Evolutionary conservation across 2,329 filamentous ascomycete genomes (phyloP).

Genomic region (Botrytis fabae): DNA sequence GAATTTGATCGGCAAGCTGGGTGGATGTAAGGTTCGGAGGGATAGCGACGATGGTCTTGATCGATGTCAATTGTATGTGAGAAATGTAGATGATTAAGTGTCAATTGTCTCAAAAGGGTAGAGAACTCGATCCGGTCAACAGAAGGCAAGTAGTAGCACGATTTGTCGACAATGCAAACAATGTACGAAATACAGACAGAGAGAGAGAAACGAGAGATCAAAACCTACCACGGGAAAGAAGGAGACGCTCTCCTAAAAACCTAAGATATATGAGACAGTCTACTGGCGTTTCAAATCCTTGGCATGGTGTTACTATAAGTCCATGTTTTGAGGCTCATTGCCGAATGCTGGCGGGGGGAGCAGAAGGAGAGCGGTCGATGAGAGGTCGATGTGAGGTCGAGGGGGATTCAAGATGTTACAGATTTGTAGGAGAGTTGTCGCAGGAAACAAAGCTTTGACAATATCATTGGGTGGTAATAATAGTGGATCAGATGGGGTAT

Average conservation of each 20-base stretch:
- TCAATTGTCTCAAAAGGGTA: neutral
- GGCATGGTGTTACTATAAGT: neutral
- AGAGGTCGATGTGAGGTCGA: neutral
- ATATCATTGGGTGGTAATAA: neutral
- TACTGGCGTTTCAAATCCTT: slow-evolving; percentile 14
- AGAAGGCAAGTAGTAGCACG: slow-evolving; percentile 4
- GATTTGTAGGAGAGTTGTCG: slow-evolving; percentile 23
- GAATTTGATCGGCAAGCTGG: neutral
- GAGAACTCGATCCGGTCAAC: slow-evolving; percentile 11
- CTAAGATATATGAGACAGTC: slow-evolving; percentile 10
- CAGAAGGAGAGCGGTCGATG: no score
- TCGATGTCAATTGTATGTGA: neutral
- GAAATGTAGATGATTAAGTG: neutral
- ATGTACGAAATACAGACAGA: neutral
- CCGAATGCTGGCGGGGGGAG: slow-evolving; percentile 40
- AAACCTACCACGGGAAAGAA: slow-evolving; percentile 9
- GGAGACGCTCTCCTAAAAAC: neutral
- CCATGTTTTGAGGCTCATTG: slow-evolving; percentile 7
- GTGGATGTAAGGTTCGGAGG: neutral
- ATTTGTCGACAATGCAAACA: neutral
- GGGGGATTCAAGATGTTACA: slow-evolving; percentile 15
- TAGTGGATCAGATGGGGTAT: neutral
- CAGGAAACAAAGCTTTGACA: slow-evolving; percentile 17
- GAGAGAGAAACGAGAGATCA: neutral
- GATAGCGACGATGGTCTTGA: neutral